Base-by-base conservation (phyloP, 176 grass and related monocot genomes). In the Carex scoparia region DNA sequence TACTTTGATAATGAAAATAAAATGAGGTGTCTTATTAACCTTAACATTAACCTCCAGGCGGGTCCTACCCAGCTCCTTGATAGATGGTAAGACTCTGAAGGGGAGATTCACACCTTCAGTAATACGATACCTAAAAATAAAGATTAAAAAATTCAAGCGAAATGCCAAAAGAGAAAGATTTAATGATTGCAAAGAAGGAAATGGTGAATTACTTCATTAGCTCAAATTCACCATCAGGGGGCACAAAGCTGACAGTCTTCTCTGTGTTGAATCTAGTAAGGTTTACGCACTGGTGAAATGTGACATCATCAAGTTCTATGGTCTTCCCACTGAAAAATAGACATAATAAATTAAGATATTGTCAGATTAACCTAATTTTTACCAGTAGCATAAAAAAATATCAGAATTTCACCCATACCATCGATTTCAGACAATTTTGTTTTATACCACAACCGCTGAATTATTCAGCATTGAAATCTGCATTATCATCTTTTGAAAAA, bases 231-330 rank as follows among this genome's bases (percentile, higher is more conserved):
- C 93, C 97, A 87, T 99, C 97, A 65, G 93, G 97, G 55, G 93
- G 96, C 56, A 99, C 97, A 53, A 99, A 99, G 88, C 97, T 99
- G 78, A 95, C 97, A 19, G 97, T 99, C 86, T 99, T 99, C 87
- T 99, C 97, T n/a, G 93, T 92, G 77, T 99, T 99, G 88, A 99
- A 99, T 87, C 97, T 94, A 42, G 97, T 99, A 86, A 99, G 84
- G 61, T 99, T 99, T 51, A 99, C 97, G 58, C 97, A 99, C 74
- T 99, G 97, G 86, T 99, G 97, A 88, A 99, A 99, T 32, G 97
- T 99, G 5, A 96, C 97, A 84, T 95, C 97, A 82, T 99, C 97
- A 74, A 99, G 91, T 94, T 99, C 97, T 84, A 99, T 99, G 46
- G 97, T 99, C 87, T 99, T 99, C 60, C 97, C 93, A 57, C 97